These are phyloP conservation scores for Baorangia bicolor DNA, from an alignment of 768 basidiomycete genomes.

Conservation along the genomic window DNA sequence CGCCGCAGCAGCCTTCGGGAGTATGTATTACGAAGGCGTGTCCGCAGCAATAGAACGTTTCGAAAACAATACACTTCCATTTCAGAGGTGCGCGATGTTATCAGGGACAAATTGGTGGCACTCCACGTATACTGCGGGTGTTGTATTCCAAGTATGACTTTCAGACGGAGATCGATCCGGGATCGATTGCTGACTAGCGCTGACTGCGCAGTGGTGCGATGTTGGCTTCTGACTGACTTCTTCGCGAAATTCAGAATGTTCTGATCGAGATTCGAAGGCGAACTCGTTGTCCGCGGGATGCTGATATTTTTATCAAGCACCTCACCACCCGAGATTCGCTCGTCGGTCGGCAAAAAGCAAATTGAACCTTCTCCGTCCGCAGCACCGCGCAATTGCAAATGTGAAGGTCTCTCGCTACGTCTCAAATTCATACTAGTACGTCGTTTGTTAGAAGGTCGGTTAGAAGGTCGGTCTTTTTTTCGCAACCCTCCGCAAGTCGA, in stretches of 20 bases:
- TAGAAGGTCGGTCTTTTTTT: background rate
- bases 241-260: background rate
- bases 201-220: background rate
- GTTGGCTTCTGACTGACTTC: no score
- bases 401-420: background rate
- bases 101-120: background rate
- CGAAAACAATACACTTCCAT: background rate
- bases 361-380: background rate
- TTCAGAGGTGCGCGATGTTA: background rate
- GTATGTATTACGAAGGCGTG: background rate
- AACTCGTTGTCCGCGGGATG: background rate
- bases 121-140: background rate
- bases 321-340: background rate
- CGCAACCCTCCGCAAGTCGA: background rate
- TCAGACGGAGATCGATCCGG: background rate
- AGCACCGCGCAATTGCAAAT: background rate
- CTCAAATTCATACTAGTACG: background rate
- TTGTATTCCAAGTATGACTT: background rate
- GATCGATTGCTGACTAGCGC: no score
- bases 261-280: background rate
- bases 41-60: slow-evolving; percentile 3
- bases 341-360: background rate
- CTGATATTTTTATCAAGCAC: background rate
- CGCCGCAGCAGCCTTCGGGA: background rate
- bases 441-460: background rate